phyloP scores from a whole-genome alignment of 768 basidiomycete genomes.

The Phaeolepiota aurea region DNA sequence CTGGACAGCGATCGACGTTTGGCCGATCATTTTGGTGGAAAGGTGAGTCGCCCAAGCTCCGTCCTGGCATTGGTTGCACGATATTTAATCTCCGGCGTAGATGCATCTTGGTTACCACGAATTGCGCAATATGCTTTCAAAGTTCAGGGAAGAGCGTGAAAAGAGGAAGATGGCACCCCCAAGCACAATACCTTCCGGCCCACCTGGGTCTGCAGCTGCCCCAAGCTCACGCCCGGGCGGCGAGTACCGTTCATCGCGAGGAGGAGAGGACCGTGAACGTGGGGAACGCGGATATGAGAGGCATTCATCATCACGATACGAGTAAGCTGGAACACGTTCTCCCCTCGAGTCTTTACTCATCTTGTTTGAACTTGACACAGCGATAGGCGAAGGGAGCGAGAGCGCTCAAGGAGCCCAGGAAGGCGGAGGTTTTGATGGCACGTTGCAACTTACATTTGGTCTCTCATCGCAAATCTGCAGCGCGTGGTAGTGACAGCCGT shows the following conservation, averaged over 20 bases:
- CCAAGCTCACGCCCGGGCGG: conserved; percentile 32
- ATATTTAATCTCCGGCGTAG: conserved; percentile 33
- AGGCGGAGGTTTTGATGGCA: conserved; percentile 46
- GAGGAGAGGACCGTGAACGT: conserved; percentile 60
- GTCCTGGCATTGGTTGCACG: background rate
- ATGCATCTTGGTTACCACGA: conserved; percentile 99
- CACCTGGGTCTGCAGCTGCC: conserved; percentile 22
- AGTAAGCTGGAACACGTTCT: conserved; percentile 39
- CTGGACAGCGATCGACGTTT: conserved; percentile 97
- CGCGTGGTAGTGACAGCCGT: conserved; percentile 6
- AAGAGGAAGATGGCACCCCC: conserved; percentile 59
- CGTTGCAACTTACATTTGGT: background rate
- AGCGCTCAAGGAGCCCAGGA: conserved; percentile 67
- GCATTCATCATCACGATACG: conserved; percentile 61
- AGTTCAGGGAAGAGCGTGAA: conserved; percentile 88
- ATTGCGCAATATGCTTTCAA: conserved; percentile 85
- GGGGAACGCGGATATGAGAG: conserved; percentile 62
- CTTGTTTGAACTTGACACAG: conserved; percentile 22
- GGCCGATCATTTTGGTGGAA: conserved; percentile 99
- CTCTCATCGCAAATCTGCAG: conserved; percentile 4
- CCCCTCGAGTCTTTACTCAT: conserved; percentile 16
- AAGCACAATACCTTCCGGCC: conserved; percentile 27
- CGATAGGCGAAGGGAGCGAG: conserved; percentile 64
- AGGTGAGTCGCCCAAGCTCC: conserved; percentile 45
- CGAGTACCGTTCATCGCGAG: conserved; percentile 53